phyloP scores from a whole-genome alignment of 768 basidiomycete species.

The Russula vinacea region DNA sequence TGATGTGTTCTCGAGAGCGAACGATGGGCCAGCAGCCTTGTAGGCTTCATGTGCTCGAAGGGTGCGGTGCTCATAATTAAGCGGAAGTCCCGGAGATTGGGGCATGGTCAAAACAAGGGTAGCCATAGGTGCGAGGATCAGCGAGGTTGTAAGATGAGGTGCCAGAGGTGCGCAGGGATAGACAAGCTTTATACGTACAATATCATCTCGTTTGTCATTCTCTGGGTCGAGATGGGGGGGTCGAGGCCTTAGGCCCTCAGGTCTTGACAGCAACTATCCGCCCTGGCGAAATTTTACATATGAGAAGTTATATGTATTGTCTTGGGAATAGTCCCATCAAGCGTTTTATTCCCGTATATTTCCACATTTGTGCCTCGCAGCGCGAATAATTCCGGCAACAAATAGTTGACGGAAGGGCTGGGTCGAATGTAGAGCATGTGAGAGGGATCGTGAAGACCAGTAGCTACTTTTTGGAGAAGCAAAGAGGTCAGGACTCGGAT shows the following conservation, averaged over 20 bases:
- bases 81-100: conserved; percentile 6
- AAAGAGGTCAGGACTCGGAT: too few relatives aligned
- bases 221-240: background rate
- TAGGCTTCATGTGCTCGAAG: conserved; percentile 12
- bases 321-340: background rate
- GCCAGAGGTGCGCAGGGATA: too few relatives aligned
- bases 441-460: too few relatives aligned
- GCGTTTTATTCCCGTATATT: too few relatives aligned
- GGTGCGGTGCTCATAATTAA: conserved; percentile 19
- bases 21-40: conserved; percentile 9
- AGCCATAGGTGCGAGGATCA: conserved; percentile 13
- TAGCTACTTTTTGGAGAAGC: too few relatives aligned
- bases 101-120: conserved; percentile 21
- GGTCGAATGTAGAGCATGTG: too few relatives aligned
- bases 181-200: background rate
- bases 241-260: too few relatives aligned
- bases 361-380: too few relatives aligned
- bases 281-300: background rate
- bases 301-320: background rate
- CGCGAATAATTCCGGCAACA: too few relatives aligned
- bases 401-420: too few relatives aligned
- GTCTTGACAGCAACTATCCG: too few relatives aligned
- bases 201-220: too few relatives aligned
- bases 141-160: background rate
- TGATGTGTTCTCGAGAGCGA: conserved; percentile 7